These are phyloP conservation scores for Histomonas meleagridis DNA, from an alignment of 208 protist species.

Conservation along the genomic window DNA sequence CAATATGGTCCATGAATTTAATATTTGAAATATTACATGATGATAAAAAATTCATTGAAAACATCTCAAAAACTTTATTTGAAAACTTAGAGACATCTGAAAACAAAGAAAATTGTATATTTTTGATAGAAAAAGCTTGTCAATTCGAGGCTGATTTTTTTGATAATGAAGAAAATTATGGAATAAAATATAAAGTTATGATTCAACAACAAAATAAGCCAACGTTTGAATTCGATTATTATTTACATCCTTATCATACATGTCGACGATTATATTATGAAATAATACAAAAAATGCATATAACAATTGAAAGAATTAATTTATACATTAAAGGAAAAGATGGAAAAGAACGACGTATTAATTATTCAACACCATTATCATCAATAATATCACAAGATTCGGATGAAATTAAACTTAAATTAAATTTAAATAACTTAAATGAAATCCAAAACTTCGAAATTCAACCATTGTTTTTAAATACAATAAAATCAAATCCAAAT, in stretches of 20 bases:
- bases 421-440: neutral
- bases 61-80: neutral
- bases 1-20: neutral
- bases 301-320: neutral
- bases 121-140: neutral
- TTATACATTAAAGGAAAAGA: neutral
- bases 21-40: neutral
- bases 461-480: neutral
- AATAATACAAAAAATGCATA: too few relatives aligned
- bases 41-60: neutral
- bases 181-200: neutral
- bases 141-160: slow-evolving; percentile 13
- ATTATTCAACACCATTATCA: neutral
- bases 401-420: neutral
- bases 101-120: neutral
- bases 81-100: neutral
- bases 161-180: neutral
- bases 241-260: slow-evolving; percentile 11
- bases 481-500: neutral
- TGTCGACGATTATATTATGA: neutral
- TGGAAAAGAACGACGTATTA: neutral
- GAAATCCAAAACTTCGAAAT: neutral
- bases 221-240: neutral
- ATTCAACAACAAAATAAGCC: neutral
- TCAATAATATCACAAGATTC: neutral